Evolutionary conservation across 1,284 basidiomycete species (phyloP).

Genomic region (Cystobasidium sp.): DNA sequence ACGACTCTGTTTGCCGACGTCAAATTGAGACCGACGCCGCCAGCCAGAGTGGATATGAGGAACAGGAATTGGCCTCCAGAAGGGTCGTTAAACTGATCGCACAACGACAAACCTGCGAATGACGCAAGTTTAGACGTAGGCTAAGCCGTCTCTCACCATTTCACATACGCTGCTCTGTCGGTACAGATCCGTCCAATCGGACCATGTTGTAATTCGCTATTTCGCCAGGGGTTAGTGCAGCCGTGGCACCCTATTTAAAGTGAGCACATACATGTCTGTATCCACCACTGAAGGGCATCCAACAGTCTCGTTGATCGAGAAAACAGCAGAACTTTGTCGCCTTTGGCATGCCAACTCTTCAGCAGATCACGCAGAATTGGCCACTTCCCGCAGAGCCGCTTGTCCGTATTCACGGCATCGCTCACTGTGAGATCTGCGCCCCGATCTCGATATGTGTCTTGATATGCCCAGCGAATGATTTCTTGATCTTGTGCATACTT

Average conservation of each 20-base stretch:
- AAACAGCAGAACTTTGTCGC: constrained; percentile 71
- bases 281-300: constrained; percentile 74
- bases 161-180: constrained; percentile 54
- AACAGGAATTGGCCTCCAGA: constrained; percentile 68
- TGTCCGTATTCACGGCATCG: constrained; percentile 51
- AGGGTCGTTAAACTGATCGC: constrained; percentile 76
- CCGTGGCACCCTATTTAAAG: no score
- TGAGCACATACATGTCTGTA: constrained; percentile 59
- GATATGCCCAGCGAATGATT: constrained; percentile 54
- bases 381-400: constrained; percentile 80
- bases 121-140: background rate
- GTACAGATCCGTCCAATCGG: constrained; percentile 70
- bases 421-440: constrained; percentile 45
- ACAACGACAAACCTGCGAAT: constrained; percentile 72
- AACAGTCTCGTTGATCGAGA: constrained; percentile 82
- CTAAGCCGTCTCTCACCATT: background rate
- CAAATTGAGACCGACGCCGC: constrained; percentile 70
- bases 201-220: constrained; percentile 67
- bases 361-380: constrained; percentile 72
- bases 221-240: background rate
- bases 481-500: constrained; percentile 53
- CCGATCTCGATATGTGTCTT: constrained; percentile 51
- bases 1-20: constrained; percentile 80
- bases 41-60: constrained; percentile 76
- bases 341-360: constrained; percentile 59